These are phyloP conservation scores for Diaporthe velutina DNA, from an alignment of 2,329 filamentous ascomycete genomes.

Conservation along the genomic window DNA sequence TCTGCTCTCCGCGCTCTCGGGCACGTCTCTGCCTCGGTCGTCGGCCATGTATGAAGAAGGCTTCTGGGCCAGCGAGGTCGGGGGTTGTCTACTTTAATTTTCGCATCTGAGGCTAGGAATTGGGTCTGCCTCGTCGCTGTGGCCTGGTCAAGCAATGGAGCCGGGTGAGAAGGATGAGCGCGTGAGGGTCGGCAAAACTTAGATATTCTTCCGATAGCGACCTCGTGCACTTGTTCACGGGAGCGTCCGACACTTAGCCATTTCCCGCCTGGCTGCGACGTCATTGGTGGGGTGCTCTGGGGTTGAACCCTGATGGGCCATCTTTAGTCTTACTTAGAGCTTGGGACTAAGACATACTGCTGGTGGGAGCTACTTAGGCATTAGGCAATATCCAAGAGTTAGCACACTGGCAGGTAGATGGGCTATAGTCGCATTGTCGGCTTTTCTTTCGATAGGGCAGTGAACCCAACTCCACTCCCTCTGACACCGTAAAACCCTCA, in stretches of 20 bases:
- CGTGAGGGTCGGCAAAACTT: neutral
- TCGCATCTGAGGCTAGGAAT: conserved; percentile 22
- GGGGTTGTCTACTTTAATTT: conserved; percentile 19
- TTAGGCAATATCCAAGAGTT: neutral
- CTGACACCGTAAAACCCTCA: neutral
- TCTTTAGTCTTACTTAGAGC: neutral
- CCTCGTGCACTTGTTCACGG: conserved; percentile 17
- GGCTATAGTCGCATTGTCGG: neutral
- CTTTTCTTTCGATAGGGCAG: neutral
- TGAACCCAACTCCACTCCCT: neutral
- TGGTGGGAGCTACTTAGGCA: no score
- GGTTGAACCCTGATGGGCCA: neutral
- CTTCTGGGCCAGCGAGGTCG: conserved; percentile 3
- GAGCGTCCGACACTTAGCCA: neutral
- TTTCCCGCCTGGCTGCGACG: conserved; percentile 13
- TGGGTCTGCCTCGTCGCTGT: neutral
- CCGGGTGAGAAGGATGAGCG: neutral
- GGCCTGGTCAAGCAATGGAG: neutral
- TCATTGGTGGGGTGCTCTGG: conserved; percentile 28
- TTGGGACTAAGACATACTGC: neutral
- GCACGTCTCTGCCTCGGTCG: conserved; percentile 30
- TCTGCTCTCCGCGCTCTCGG: conserved; percentile 18
- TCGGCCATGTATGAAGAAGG: conserved; percentile 35
- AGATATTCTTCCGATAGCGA: neutral
- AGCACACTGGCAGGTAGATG: no score